These are phyloP conservation scores for Starmerella asiatica DNA, from an alignment of 805 yeast genomes.

Conservation along the genomic window DNA sequence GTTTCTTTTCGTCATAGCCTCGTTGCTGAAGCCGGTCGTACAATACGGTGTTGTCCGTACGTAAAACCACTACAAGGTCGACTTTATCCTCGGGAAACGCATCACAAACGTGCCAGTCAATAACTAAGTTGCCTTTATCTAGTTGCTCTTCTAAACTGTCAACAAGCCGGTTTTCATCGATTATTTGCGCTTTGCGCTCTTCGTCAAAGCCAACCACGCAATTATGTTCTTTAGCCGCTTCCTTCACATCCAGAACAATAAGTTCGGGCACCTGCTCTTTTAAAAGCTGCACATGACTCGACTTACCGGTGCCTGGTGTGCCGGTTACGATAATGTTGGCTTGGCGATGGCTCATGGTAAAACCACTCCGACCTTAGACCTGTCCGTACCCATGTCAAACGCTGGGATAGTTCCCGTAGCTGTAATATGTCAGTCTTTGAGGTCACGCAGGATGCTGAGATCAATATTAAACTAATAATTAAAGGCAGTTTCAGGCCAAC, in stretches of 20 bases:
- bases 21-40: conserved; percentile 65
- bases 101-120: conserved; percentile 98
- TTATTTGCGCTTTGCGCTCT: conserved; percentile 70
- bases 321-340: conserved; percentile 86
- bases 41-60: conserved; percentile 58
- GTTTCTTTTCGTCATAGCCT: conserved; percentile 66
- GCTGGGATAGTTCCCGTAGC: no score
- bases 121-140: conserved; percentile 71
- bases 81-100: conserved; percentile 85
- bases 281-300: conserved; percentile 57
- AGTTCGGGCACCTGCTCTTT: conserved; percentile 39
- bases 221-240: conserved; percentile 62
- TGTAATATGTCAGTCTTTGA: no score
- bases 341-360: conserved; percentile 8
- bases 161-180: conserved; percentile 78
- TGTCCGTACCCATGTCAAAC: no score
- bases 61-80: conserved; percentile 79
- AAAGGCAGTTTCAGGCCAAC: no score
- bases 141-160: conserved; percentile 69
- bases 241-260: conserved; percentile 53
- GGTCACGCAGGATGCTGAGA: no score
- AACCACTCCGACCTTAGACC: no score
- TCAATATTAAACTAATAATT: no score
- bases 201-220: conserved; percentile 79
- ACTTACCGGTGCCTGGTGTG: conserved; percentile 85